A percentile compares a stretch with the other conserved stretches of the same genome.
These are phyloP conservation scores for Backusella parvicylindrica DNA, from an alignment of 192 early-diverging fungal species.

Conservation along the genomic window DNA sequence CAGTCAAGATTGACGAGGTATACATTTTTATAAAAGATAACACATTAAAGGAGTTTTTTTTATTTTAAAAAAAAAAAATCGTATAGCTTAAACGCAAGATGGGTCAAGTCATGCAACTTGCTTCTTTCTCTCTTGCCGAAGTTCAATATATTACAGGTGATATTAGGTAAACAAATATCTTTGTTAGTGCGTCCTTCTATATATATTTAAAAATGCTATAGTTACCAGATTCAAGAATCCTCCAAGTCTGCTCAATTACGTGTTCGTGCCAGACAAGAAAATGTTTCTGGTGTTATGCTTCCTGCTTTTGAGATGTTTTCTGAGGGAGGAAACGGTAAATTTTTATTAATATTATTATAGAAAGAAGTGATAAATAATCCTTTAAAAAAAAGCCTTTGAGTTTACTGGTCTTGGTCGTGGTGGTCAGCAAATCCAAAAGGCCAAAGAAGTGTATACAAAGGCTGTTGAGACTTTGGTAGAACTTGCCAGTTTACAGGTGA, in stretches of 20 bases:
- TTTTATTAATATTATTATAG: background rate
- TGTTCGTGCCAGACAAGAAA: slow-evolving; percentile 91
- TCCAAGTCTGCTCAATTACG: slow-evolving; percentile 89
- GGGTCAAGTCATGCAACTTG: slow-evolving; percentile 98
- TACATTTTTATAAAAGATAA: background rate
- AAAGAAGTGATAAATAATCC: background rate
- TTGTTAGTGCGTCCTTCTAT: background rate
- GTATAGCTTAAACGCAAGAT: slow-evolving; percentile 92
- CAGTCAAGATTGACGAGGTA: slow-evolving; percentile 97
- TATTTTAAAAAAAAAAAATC: background rate
- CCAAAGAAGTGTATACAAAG: slow-evolving; percentile 91
- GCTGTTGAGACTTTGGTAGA: slow-evolving; percentile 95
- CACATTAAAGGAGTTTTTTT: slow-evolving; percentile 2
- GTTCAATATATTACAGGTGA: slow-evolving; percentile 97
- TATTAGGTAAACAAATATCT: slow-evolving; percentile 60
- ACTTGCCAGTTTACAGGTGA: slow-evolving; percentile 96
- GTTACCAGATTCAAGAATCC: slow-evolving; percentile 94
- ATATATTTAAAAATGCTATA: slow-evolving; percentile 22
- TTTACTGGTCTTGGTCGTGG: slow-evolving; percentile 98
- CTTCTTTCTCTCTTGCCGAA: slow-evolving; percentile 96
- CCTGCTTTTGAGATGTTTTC: slow-evolving; percentile 88
- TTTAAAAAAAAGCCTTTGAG: slow-evolving; percentile 69
- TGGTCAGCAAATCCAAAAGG: slow-evolving; percentile 95
- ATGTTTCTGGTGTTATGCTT: slow-evolving; percentile 95
- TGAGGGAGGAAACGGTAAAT: slow-evolving; percentile 84